phyloP scores from a whole-genome alignment of 495 filamentous ascomycete genomes.

The Cudoniella acicularis region DNA sequence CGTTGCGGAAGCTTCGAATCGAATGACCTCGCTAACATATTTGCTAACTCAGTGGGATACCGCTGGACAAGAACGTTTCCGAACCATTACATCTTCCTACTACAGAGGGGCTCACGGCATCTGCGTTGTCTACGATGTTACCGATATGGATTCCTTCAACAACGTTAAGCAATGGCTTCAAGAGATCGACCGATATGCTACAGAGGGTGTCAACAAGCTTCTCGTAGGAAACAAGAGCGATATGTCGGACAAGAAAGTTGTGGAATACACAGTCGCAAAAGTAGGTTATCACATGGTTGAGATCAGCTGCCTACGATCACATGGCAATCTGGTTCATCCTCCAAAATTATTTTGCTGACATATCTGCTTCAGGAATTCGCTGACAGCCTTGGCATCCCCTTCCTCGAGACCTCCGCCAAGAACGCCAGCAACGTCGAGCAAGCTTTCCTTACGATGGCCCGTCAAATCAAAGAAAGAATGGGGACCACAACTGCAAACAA shows the following conservation, averaged over 20 bases:
- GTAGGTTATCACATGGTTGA: slow-evolving; percentile 44
- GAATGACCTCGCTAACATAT: slow-evolving; percentile 1
- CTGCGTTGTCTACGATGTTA: slow-evolving; percentile 99
- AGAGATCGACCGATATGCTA: slow-evolving; percentile 98
- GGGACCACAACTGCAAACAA: slow-evolving; percentile 90
- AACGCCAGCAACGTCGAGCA: slow-evolving; percentile 99
- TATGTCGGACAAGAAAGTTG: slow-evolving; percentile 99
- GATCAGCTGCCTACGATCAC: slow-evolving; percentile 17
- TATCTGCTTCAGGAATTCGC: slow-evolving; percentile 76
- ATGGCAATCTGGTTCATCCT: slow-evolving; percentile 1
- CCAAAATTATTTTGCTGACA: too few species aligned
- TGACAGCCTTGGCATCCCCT: slow-evolving; percentile 97
- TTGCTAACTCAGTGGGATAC: slow-evolving; percentile 87
- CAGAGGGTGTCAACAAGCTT: slow-evolving; percentile 98
- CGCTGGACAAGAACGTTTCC: slow-evolving; percentile 97
- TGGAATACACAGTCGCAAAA: slow-evolving; percentile 99
- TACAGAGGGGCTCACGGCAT: slow-evolving; percentile 98
- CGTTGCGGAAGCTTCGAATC: not conserved
- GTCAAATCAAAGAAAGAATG: slow-evolving; percentile 99
- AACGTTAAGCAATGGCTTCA: slow-evolving; percentile 99
- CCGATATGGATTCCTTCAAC: slow-evolving; percentile 99
- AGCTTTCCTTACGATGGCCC: slow-evolving; percentile 99
- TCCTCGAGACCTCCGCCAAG: slow-evolving; percentile 99
- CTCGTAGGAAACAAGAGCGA: slow-evolving; percentile 99
- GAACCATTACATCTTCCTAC: slow-evolving; percentile 99